Percentiles rank a stretch among this genome's conserved stretches.
Evolutionary conservation across 2,329 filamentous ascomycete species (phyloP).

Genomic region (Apiospora sp.): DNA sequence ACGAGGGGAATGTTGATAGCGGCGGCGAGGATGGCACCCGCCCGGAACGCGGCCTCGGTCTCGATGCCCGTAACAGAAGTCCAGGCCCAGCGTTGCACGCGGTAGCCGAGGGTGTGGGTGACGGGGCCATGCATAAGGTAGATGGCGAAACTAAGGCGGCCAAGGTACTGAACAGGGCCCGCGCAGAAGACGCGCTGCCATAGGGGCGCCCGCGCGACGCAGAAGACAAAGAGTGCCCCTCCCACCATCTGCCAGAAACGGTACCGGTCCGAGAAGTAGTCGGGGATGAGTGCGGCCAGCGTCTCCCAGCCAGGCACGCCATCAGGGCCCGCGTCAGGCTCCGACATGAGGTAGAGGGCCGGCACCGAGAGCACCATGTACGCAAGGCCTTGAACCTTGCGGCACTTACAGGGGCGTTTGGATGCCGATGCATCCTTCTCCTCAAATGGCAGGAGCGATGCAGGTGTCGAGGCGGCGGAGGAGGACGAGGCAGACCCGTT

Average conservation of each 20-base stretch:
- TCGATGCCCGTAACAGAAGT: conserved; percentile 54
- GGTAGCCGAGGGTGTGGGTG: conserved; percentile 61
- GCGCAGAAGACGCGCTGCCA: conserved; percentile 62
- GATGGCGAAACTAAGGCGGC: conserved; percentile 66
- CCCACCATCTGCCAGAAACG: conserved; percentile 66
- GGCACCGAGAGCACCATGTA: conserved; percentile 55
- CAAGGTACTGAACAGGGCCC: conserved; percentile 62
- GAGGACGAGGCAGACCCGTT: conserved; percentile 18
- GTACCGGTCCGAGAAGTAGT: conserved; percentile 58
- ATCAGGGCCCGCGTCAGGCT: conserved; percentile 50
- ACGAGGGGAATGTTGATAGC: conserved; percentile 58
- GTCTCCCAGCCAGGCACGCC: conserved; percentile 60
- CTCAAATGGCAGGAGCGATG: conserved; percentile 37
- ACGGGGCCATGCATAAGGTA: conserved; percentile 69
- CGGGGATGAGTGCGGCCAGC: conserved; percentile 56
- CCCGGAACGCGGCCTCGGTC: conserved; percentile 50
- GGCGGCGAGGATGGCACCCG: conserved; percentile 56
- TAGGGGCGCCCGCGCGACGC: conserved; percentile 53
- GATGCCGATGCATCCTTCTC: conserved; percentile 21
- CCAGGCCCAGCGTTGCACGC: conserved; percentile 58
- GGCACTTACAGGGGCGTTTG: conserved; percentile 23
- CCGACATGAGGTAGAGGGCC: conserved; percentile 61
- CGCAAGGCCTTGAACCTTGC: conserved; percentile 33
- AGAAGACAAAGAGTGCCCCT: conserved; percentile 59
- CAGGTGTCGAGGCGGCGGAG: conserved; percentile 29